phyloP scores from a whole-genome alignment of 2,329 filamentous ascomycete species.

The Cercospora nicotianae region DNA sequence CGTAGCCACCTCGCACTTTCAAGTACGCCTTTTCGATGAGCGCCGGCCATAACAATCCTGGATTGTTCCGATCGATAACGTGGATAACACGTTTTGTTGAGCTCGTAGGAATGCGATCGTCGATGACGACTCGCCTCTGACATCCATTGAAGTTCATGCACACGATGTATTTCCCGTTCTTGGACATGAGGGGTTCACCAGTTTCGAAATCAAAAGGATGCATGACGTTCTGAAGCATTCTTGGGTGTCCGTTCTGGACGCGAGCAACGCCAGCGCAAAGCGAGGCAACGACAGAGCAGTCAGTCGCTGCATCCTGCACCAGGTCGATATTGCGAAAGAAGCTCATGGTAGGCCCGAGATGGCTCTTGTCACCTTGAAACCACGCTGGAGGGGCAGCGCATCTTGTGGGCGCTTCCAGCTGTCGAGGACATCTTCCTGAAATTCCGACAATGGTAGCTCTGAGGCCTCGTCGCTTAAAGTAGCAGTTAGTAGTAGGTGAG shows the following conservation, averaged over 20 bases:
- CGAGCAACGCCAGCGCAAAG: conserved; percentile 78
- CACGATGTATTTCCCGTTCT: conserved; percentile 85
- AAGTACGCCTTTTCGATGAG: conserved; percentile 94
- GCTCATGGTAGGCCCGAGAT: conserved; percentile 56
- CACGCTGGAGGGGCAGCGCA: conserved; percentile 55
- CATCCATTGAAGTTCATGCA: conserved; percentile 96
- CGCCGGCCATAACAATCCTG: conserved; percentile 83
- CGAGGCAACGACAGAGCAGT: conserved; percentile 96
- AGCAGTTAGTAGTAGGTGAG: conserved; percentile 21
- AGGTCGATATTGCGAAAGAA: conserved; percentile 68
- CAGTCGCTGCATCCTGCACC: conserved; percentile 91
- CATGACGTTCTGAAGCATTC: conserved; percentile 71
- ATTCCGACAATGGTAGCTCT: conserved; percentile 69
- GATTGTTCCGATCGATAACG: conserved; percentile 82
- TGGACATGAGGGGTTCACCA: conserved; percentile 62
- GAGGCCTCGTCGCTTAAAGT: conserved; percentile 61
- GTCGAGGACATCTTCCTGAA: conserved; percentile 73
- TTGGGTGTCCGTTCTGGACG: conserved; percentile 65
- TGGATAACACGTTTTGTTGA: conserved; percentile 74
- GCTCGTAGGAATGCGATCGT: conserved; percentile 81
- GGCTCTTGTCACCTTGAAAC: conserved; percentile 35
- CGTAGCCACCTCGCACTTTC: conserved; percentile 92
- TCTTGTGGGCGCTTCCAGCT: conserved; percentile 79
- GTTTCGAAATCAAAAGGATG: conserved; percentile 69
- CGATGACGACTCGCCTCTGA: conserved; percentile 80